Base-by-base conservation (phyloP, 371 early-diverging fungal species). In the Apophysomyces ossiformis region DNA sequence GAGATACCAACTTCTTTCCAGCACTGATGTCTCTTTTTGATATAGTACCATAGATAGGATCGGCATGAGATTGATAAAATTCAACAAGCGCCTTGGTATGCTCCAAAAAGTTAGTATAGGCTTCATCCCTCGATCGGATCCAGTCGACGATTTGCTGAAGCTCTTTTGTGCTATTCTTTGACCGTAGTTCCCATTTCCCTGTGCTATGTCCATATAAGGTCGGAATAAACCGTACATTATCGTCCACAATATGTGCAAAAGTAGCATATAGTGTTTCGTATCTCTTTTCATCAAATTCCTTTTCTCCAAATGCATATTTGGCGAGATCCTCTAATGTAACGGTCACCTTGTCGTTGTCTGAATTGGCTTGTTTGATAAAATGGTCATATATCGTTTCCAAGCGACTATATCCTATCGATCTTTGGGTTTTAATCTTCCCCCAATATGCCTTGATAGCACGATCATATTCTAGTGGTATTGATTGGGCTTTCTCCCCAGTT, bases 221-320 rank as follows among this genome's bases (percentile, higher is more conserved):
- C 36, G 87, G 85, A 2, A 73, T 69, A 61, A 84, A 89, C 15
- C 83, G 83, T 12, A 78, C 65, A 37, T 79, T 68, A 47, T 90
- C 80, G 26, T 78, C 72, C 0, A 84, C 75, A 63, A 92, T 39
- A 58, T 83, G 85, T 35, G 85, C 60, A 65, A 89, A 90, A 0
- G 90, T 85, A 3, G 89, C 86, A 65, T 90, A 88, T 1, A 45
- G 13, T 13, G 46, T 18, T 45, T 45, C 46, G 16, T 45, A 45
- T 37, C 61, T 36, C 5, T 39, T 54, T 35, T 56, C 18, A n/a
- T 35, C 21, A 7, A 38, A 43, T 46, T 45, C 36, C 72, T 68
- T 7, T 70, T 74, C 37, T 70, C 64, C 61, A 82, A 84, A 66
- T 0, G 67, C 79, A 68, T 64, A 70, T 15, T 65, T 39, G 5